Evolutionary conservation across 2,329 filamentous ascomycete species (phyloP).

Genomic region (Arthrobotrys pseudoclavata): DNA sequence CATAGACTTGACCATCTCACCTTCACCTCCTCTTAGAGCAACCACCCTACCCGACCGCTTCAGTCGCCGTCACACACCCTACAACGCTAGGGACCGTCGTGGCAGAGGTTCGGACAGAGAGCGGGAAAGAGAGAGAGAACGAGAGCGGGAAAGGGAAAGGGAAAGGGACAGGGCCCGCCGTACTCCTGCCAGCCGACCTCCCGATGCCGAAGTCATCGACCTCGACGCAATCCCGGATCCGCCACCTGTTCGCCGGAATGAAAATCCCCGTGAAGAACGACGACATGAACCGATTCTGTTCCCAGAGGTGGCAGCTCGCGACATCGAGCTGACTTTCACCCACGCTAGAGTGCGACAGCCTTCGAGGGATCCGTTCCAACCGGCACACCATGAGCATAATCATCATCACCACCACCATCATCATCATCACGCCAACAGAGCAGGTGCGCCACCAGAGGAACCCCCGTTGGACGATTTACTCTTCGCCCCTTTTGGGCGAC

Average conservation of each 20-base stretch:
- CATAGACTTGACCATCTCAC: slow-evolving; percentile 50
- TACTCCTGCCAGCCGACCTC: slow-evolving; percentile 25
- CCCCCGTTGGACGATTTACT: slow-evolving; percentile 58
- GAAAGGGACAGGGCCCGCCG: slow-evolving; percentile 18
- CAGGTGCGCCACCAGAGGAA: slow-evolving; percentile 60
- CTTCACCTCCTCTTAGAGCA: slow-evolving; percentile 45
- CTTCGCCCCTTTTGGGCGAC: slow-evolving; percentile 53
- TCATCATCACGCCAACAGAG: slow-evolving; percentile 47
- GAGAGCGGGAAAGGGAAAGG: slow-evolving; percentile 1
- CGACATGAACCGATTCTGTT: slow-evolving; percentile 32
- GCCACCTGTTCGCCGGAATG: slow-evolving; percentile 34
- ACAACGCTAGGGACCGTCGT: slow-evolving; percentile 40
- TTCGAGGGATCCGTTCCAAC: slow-evolving; percentile 65
- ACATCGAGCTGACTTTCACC: slow-evolving; percentile 59
- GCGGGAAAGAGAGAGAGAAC: background rate
- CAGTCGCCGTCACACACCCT: slow-evolving; percentile 28
- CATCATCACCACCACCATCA: slow-evolving; percentile 62
- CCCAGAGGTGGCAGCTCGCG: slow-evolving; percentile 35
- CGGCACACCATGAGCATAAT: slow-evolving; percentile 64
- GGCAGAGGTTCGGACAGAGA: slow-evolving; percentile 3
- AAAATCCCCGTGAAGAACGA: slow-evolving; percentile 36
- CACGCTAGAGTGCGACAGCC: slow-evolving; percentile 59
- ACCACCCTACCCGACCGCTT: slow-evolving; percentile 19
- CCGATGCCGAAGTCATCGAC: slow-evolving; percentile 63
- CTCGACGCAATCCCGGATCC: slow-evolving; percentile 63